Evolutionary conservation across 441 rosid genomes (phyloP).

Genomic region (Manihot esculenta): DNA sequence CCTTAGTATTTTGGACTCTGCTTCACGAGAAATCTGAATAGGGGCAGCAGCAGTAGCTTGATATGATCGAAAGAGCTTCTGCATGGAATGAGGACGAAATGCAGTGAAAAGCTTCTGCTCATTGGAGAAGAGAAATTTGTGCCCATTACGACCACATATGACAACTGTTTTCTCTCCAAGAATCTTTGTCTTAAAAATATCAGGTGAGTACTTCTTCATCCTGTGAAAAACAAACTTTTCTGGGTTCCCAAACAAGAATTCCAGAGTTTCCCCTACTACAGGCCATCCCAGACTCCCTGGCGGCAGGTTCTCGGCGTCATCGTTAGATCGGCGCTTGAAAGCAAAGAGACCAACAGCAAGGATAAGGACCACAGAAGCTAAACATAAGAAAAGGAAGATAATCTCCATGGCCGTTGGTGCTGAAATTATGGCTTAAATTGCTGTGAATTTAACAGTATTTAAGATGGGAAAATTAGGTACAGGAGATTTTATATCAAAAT

Average conservation of each 20-base stretch:
- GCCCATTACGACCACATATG: constrained; percentile 31
- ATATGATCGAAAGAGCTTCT: constrained; percentile 32
- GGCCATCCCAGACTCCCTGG: constrained; percentile 44
- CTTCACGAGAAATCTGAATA: background rate
- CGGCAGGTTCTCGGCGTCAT: constrained; percentile 26
- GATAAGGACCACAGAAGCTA: background rate
- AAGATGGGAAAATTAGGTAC: too few species aligned
- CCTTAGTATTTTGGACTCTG: background rate
- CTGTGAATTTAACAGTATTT: too few species aligned
- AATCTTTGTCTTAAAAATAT: constrained; percentile 32
- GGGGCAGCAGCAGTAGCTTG: background rate
- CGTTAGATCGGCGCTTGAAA: background rate
- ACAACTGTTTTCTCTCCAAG: constrained; percentile 31
- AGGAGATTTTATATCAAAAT: too few species aligned
- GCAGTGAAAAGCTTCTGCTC: constrained; percentile 32
- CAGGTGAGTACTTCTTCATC: constrained; percentile 31
- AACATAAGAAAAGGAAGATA: too few species aligned
- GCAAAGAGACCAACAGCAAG: constrained; percentile 14
- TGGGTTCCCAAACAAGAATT: constrained; percentile 26
- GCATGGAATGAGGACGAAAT: constrained; percentile 34
- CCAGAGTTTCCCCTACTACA: constrained; percentile 27
- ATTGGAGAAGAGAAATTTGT: constrained; percentile 38
- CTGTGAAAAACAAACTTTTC: constrained; percentile 32
- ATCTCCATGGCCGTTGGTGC: too few species aligned
- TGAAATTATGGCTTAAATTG: too few species aligned